These are phyloP conservation scores for Trichoderma asperellum DNA, from an alignment of 2,329 filamentous ascomycete species.

Conservation along the genomic window DNA sequence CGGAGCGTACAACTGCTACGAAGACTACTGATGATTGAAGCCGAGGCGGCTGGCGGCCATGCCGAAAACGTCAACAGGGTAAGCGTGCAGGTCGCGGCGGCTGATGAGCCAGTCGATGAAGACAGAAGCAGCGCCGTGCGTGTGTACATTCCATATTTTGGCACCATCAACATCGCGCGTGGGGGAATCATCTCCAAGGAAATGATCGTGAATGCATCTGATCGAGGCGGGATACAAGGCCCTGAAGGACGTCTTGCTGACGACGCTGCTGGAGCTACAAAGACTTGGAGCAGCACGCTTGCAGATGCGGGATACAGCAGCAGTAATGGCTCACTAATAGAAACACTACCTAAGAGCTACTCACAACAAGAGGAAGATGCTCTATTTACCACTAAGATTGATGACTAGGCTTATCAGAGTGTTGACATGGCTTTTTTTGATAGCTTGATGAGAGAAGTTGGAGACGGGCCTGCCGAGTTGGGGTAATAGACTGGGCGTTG, in stretches of 20 bases:
- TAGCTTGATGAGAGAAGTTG: constrained; percentile 25
- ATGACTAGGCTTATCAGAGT: constrained; percentile 30
- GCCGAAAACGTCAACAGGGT: background rate
- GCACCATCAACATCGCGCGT: background rate
- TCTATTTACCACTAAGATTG: background rate
- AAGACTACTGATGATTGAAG: background rate
- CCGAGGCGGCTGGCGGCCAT: background rate
- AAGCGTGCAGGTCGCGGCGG: background rate
- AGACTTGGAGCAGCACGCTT: background rate
- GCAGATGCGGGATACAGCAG: background rate
- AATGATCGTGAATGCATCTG: background rate
- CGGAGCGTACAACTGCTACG: background rate
- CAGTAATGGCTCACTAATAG: background rate
- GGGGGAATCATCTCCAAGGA: background rate
- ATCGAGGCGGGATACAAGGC: background rate
- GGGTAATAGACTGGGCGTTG: background rate
- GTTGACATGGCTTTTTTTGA: constrained; percentile 31
- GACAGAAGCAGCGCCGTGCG: background rate
- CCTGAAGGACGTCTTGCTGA: background rate
- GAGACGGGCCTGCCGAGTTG: background rate
- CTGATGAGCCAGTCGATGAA: background rate
- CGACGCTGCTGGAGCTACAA: background rate
- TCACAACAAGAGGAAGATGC: background rate
- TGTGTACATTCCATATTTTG: constrained; percentile 3
- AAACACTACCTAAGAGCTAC: background rate